Conservation (phyloP, 192 early-diverging fungal genomes). For the Backusella luteola region DNA sequence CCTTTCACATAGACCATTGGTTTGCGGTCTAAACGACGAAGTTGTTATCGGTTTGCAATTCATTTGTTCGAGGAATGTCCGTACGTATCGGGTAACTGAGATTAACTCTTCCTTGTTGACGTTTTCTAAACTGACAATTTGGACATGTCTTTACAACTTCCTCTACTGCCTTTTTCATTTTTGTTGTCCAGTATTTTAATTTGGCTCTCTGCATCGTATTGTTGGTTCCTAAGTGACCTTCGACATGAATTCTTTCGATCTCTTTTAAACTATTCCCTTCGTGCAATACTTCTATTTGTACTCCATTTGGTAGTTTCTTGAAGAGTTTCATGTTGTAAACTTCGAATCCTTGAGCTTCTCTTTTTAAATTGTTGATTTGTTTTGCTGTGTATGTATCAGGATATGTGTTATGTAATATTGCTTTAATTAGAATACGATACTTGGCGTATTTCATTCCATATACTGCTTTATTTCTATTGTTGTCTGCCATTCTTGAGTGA, state of each 20-base stretch:
- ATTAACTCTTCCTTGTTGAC: neutral
- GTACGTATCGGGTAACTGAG: neutral
- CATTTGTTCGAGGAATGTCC: neutral
- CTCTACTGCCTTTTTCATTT: neutral
- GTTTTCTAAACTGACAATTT: constrained; percentile 10
- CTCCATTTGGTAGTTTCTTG: neutral
- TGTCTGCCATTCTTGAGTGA: neutral
- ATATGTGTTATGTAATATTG: neutral
- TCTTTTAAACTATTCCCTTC: neutral
- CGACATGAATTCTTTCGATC: constrained; percentile 6
- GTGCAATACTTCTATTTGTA: constrained; percentile 10
- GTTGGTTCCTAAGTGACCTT: constrained; percentile 7
- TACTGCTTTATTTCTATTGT: neutral
- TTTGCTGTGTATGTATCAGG: too few species aligned
- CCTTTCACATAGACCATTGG: constrained; percentile 19
- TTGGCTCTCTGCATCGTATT: neutral
- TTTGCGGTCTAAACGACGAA: constrained; percentile 19
- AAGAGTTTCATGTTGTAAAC: neutral
- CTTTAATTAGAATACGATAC: neutral
- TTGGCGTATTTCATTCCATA: neutral
- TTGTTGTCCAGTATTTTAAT: neutral
- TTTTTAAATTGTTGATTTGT: too few species aligned
- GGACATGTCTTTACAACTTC: neutral
- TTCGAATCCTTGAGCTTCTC: neutral
- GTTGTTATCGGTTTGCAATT: constrained; percentile 4